Evolutionary conservation across 164 flowering plant genomes (phyloP).

Genomic region (grape (Vitis vinifera)): ASM3070453v1 NC_081812.1:12787001-12787500

Average conservation of each 20-base stretch:
- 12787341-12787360: not conserved
- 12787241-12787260: not conserved
- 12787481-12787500: too few species aligned
- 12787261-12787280: not conserved
- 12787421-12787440: too few species aligned
- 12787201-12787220: not conserved
- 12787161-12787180: constrained; percentile 98
- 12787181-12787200: constrained; percentile 90
- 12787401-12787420: not conserved
- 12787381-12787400: too few species aligned
- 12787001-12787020: not conserved
- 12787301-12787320: not conserved
- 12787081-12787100: constrained; percentile 48
- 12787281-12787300: not conserved
- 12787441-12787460: too few species aligned
- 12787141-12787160: constrained; percentile 93
- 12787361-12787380: not conserved
- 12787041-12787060: not conserved
- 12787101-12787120: constrained; percentile 81
- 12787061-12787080: not conserved
- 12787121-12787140: constrained; percentile 82
- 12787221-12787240: not conserved
- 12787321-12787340: not conserved
- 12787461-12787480: too few species aligned
- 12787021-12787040: not conserved